Evolutionary conservation across 345 rosid genomes (phyloP).

Genomic region (Populus euphratica): DNA sequence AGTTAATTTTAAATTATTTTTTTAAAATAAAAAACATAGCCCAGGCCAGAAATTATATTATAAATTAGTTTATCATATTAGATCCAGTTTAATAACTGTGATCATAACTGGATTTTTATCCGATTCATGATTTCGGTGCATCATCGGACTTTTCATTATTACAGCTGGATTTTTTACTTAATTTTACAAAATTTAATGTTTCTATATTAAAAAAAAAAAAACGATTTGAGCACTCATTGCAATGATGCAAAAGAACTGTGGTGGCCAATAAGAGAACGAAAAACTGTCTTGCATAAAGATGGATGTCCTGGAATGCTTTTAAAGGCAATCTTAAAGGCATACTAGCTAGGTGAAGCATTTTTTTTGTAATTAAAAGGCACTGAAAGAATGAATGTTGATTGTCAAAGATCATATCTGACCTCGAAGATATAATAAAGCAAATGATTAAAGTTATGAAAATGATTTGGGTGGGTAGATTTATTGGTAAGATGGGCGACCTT

Average conservation of each 20-base stretch:
- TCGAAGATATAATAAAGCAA: slow-evolving; percentile 3
- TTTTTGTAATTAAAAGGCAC: neutral
- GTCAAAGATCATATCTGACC: neutral
- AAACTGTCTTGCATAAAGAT: neutral
- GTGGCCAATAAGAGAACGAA: neutral
- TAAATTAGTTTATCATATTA: too few relatives aligned
- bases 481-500: neutral
- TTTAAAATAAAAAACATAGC: too few relatives aligned
- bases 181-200: too few relatives aligned
- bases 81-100: too few relatives aligned
- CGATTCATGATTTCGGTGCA: too few relatives aligned
- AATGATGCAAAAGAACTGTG: neutral
- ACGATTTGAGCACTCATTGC: neutral
- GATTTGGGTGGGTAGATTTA: neutral
- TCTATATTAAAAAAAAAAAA: neutral
- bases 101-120: too few relatives aligned
- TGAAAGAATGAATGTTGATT: neutral
- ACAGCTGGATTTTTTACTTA: too few relatives aligned
- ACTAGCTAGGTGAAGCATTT: neutral
- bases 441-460: neutral
- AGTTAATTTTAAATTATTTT: too few relatives aligned
- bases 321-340: neutral
- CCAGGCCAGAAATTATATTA: too few relatives aligned
- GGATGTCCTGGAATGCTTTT: neutral
- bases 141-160: too few relatives aligned